A percentile compares a stretch with the other conserved stretches of the same genome.
Conservation (phyloP, 2,329 filamentous ascomycete genomes). For the Ophiocordyceps camponoti-floridani region DNA sequence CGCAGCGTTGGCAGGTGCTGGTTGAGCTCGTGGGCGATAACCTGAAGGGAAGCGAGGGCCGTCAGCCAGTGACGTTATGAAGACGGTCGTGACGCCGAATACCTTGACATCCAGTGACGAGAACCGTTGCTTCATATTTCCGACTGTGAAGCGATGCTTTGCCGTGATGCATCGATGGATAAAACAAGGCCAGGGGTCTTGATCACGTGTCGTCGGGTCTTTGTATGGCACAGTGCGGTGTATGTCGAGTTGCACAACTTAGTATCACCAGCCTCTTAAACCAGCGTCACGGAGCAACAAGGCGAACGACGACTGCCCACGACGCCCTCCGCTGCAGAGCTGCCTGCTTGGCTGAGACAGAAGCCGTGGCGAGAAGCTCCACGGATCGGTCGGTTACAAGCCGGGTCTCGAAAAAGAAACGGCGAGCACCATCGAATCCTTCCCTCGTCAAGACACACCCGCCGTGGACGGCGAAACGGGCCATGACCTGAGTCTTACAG, state of each 20-base stretch:
- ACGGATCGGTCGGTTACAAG: background rate
- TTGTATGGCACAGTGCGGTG: too few relatives aligned
- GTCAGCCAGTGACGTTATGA: constrained; percentile 1
- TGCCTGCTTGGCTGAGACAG: background rate
- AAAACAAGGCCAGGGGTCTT: background rate
- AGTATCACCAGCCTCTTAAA: too few relatives aligned
- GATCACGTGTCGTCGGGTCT: too few relatives aligned
- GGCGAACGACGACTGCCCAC: background rate
- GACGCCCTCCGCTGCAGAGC: background rate
- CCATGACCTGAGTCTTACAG: background rate
- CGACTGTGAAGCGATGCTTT: background rate
- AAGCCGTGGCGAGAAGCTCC: too few relatives aligned
- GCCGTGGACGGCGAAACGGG: background rate
- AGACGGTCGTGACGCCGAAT: background rate
- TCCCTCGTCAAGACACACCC: background rate
- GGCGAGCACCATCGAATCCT: background rate
- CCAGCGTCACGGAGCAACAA: too few relatives aligned
- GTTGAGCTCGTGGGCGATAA: constrained; percentile 87
- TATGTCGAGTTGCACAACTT: too few relatives aligned
- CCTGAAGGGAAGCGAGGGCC: constrained; percentile 27
- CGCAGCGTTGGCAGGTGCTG: constrained; percentile 58
- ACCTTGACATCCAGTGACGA: constrained; percentile 66
- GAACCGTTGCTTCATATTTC: constrained; percentile 59
- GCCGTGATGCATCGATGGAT: background rate
- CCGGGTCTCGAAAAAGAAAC: background rate